Evolutionary conservation across 163 green algal species (phyloP), one percentile per base, ranked within the genome.

Genomic region (Chloroidium sp.): DNA sequence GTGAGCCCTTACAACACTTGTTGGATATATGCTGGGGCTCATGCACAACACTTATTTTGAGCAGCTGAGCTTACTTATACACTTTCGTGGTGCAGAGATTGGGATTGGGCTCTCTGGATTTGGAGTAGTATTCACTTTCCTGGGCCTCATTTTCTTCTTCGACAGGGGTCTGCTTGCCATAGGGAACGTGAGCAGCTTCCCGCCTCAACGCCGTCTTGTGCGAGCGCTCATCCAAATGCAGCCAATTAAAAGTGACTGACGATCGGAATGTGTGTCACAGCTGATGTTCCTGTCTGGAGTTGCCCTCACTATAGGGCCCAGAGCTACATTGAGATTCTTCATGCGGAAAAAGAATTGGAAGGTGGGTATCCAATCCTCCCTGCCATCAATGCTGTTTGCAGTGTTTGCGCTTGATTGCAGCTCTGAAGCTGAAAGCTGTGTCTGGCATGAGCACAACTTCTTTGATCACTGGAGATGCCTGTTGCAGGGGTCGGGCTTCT

Each of bases 101-200:
- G 96, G 96, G 8, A 91, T 99, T 69, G 96, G 93, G 60, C 86
- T 99, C 2, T 98, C 95, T 2, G 92, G 85, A 12, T 96, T 98
- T 85, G 96, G 96, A 36, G 86, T 97, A 36, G 81, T 98, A 0
- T 99, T 99, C 86, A 92, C 90, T 1, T 86, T 98, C 57, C 87
- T 99, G 2, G 96, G 96, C 3, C 92, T 98, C 62, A 69, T 99
- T 0, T 92, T 99, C 77, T 95, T 99, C 83, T 98, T 99, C 85
- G 96, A 99, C 82, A 92, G 91, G 61, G 95, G 93, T 0, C 89
- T 99, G 2, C 90, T 99, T 36, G 94, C 96, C 1, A 98, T 99
- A 92, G 96, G 96, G 2, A 99, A 99, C 78, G 93, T 98, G 74
- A 90, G 94, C 80, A 36, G 36, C 36, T 36, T 36, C 36, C 36